phyloP scores from a whole-genome alignment of 2,329 filamentous ascomycete species.

The Monosporascus sp. region DNA sequence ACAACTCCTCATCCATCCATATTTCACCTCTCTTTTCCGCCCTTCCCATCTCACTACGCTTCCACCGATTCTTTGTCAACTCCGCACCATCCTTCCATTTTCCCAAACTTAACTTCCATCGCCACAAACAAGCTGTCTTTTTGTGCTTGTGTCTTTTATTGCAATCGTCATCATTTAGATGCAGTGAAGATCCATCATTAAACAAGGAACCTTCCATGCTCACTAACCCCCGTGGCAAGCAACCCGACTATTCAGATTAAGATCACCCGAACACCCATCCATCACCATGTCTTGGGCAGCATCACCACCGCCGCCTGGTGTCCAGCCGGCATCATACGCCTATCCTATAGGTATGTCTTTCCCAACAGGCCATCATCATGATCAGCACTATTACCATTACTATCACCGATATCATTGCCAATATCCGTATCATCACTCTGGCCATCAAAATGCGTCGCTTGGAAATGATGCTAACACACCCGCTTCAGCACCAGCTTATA shows the following conservation, averaged over 20 bases:
- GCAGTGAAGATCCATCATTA: background rate
- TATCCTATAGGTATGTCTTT: slow-evolving; percentile 12
- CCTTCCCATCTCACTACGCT: background rate
- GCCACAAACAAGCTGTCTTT: background rate
- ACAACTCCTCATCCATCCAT: background rate
- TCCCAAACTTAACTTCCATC: background rate
- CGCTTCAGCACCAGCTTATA: slow-evolving; percentile 35
- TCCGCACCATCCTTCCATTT: background rate
- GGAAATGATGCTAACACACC: slow-evolving; percentile 20
- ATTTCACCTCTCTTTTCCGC: background rate
- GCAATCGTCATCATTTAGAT: background rate
- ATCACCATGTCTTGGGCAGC: slow-evolving; percentile 24
- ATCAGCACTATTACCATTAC: slow-evolving; percentile 10
- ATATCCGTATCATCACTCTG: slow-evolving; percentile 2
- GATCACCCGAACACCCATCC: slow-evolving; percentile 1
- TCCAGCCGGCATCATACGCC: slow-evolving; percentile 19
- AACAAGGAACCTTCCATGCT: background rate
- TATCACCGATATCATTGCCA: background rate
- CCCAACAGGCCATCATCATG: background rate
- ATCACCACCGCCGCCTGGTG: slow-evolving; percentile 19
- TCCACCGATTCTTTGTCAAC: background rate
- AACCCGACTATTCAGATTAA: background rate
- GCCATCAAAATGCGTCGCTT: slow-evolving; percentile 1
- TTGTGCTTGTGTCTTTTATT: background rate
- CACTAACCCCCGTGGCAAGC: background rate